phyloP scores from a whole-genome alignment of 208 protist genomes.

The Herpetomonas muscarum region DNA sequence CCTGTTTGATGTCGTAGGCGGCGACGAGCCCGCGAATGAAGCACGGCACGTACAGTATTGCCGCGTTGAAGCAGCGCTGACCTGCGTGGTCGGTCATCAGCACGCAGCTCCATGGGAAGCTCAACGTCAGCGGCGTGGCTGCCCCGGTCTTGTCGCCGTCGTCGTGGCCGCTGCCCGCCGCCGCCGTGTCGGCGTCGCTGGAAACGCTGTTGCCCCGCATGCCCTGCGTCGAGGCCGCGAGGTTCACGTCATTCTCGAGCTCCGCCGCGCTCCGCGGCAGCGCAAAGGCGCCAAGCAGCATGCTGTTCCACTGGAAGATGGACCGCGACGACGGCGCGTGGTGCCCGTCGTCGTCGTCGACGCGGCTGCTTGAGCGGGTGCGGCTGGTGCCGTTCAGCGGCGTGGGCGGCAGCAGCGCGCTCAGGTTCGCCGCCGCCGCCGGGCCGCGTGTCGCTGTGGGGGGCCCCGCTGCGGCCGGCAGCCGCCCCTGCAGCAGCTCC shows the following conservation, averaged over 20 bases:
- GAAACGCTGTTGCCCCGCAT: background rate
- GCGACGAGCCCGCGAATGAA: conserved; percentile 65
- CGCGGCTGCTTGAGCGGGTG: background rate
- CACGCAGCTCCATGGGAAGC: background rate
- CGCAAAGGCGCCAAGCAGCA: conserved; percentile 14
- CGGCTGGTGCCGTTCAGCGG: background rate
- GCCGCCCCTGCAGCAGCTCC: conserved; percentile 22
- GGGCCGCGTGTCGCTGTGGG: too few species aligned
- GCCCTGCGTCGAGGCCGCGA: background rate
- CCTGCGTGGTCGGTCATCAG: background rate
- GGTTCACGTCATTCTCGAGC: conserved; percentile 1
- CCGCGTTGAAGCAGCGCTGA: background rate
- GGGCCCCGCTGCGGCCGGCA: background rate
- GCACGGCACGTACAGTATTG: conserved; percentile 32
- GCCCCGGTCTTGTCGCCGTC: too few species aligned
- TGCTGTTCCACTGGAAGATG: conserved; percentile 29
- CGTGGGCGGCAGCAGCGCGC: background rate
- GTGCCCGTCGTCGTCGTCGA: conserved; percentile 8
- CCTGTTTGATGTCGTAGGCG: conserved; percentile 1
- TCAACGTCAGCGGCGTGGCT: too few species aligned
- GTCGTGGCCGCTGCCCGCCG: background rate
- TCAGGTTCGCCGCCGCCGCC: background rate
- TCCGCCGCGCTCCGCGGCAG: conserved; percentile 10
- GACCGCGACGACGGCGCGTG: conserved; percentile 10
- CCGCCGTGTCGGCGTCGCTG: background rate